Conservation (phyloP, 176 grass and related monocot species). For the Triticum dicoccoides region DNA sequence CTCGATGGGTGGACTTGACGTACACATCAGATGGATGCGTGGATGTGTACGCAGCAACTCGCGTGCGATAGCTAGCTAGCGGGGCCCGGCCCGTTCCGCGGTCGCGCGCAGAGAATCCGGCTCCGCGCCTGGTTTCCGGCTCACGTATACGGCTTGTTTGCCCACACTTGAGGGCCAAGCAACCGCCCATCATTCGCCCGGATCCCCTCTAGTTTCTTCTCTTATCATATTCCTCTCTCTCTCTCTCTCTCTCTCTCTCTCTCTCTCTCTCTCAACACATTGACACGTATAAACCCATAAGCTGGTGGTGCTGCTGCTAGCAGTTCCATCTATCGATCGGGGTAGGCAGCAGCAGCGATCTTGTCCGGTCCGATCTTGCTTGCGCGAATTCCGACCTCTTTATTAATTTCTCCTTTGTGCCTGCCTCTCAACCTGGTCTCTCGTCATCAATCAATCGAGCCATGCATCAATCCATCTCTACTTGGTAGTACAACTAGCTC, state of each 20-base stretch:
- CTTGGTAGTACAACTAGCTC: background rate
- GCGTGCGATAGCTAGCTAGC: background rate
- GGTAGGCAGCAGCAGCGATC: background rate
- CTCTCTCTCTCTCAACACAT: background rate
- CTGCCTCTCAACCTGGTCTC: background rate
- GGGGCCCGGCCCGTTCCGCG: background rate
- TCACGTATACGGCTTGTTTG: slow-evolving; percentile 52
- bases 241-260: background rate
- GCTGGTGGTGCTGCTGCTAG: background rate
- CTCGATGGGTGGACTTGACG: background rate
- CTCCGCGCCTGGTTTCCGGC: slow-evolving; percentile 27
- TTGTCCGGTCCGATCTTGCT: background rate
- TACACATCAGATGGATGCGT: background rate
- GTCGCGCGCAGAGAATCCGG: slow-evolving; percentile 41
- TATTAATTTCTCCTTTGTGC: background rate
- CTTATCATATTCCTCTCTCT: background rate
- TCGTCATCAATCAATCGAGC: background rate
- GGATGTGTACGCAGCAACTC: slow-evolving; percentile 36
- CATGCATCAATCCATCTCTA: background rate
- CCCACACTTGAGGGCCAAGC: slow-evolving; percentile 69
- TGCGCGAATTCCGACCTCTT: background rate
- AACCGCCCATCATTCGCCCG: slow-evolving; percentile 48
- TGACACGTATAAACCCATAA: slow-evolving; percentile 7
- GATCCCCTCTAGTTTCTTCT: background rate
- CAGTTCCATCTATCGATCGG: background rate